A percentile compares a stretch with the other conserved stretches of the same genome.
phyloP scores from a whole-genome alignment of 192 early-diverging fungal species.

The Podila verticillata region DNA sequence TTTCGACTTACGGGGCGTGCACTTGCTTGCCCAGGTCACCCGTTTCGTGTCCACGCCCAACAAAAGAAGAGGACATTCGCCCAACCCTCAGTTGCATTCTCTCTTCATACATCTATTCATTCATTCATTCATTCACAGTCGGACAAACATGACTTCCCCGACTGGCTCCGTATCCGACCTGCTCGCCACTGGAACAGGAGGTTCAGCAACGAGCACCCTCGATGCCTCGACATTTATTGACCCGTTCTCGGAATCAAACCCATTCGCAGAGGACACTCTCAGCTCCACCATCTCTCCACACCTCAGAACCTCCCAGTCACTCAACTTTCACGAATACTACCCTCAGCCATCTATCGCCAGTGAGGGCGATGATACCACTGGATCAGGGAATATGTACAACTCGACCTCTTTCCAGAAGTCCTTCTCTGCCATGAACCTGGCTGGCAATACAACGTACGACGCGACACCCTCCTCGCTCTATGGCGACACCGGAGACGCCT shows the following conservation, averaged over 20 bases:
- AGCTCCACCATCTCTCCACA: slow-evolving; percentile 7
- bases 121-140: neutral
- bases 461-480: neutral
- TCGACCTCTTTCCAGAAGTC: slow-evolving; percentile 17
- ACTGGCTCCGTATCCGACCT: slow-evolving; percentile 41
- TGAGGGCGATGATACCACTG: neutral
- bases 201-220: neutral
- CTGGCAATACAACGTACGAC: neutral
- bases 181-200: slow-evolving; percentile 12
- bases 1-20: neutral
- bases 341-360: slow-evolving; percentile 18
- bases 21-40: neutral
- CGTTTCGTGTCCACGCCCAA: neutral
- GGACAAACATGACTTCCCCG: slow-evolving; percentile 33
- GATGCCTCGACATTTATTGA: slow-evolving; percentile 47
- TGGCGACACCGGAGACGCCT: neutral
- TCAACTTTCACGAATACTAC: slow-evolving; percentile 47
- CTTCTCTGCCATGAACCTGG: slow-evolving; percentile 33
- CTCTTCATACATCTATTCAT: neutral
- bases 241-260: slow-evolving; percentile 49
- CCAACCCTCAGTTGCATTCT: too few relatives aligned
- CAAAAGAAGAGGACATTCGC: neutral
- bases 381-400: neutral
- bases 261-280: slow-evolving; percentile 39
- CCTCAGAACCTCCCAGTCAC: slow-evolving; percentile 17